Evolutionary conservation across 176 grass and related monocot species (phyloP).

Genomic region (Pontederia paniculata): DNA sequence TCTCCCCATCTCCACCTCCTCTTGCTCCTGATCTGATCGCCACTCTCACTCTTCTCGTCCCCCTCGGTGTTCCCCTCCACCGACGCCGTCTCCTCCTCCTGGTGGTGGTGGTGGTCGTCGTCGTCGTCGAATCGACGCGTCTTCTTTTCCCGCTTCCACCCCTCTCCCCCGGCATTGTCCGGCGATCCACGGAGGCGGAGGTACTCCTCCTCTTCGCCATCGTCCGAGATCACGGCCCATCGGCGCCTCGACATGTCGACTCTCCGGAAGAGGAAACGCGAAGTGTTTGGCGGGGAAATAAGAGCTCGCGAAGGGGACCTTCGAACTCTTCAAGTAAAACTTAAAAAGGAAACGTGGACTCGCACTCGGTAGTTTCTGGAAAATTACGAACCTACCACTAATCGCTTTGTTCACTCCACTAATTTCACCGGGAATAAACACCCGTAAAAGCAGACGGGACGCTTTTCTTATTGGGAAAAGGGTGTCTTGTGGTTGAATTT

Average conservation of each 20-base stretch:
- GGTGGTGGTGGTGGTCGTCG: too few relatives aligned
- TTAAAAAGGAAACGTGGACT: too few relatives aligned
- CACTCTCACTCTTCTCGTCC: constrained; percentile 36
- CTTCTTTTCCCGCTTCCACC: constrained; percentile 19
- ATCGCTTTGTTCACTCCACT: too few relatives aligned
- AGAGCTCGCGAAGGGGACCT: background rate
- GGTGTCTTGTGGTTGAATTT: too few relatives aligned
- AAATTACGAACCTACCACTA: too few relatives aligned
- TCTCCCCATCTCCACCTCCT: constrained; percentile 31
- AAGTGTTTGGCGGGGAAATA: constrained; percentile 2
- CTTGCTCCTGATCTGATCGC: constrained; percentile 30
- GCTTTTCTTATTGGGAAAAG: too few relatives aligned
- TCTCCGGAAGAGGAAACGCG: too few relatives aligned
- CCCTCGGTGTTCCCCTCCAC: background rate
- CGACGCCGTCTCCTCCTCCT: constrained; percentile 17
- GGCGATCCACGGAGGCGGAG: constrained; percentile 18
- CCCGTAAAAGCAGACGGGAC: too few relatives aligned
- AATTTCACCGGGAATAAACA: too few relatives aligned
- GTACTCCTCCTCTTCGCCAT: constrained; percentile 50
- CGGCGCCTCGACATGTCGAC: constrained; percentile 64
- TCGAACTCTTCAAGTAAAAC: too few relatives aligned
- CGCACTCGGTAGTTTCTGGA: too few relatives aligned
- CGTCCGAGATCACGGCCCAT: constrained; percentile 39
- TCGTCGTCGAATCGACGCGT: constrained; percentile 37
- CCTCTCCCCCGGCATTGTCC: constrained; percentile 30